Evolutionary conservation across 1,284 basidiomycete genomes (phyloP).

Genomic region (Athelia psychrophila): DNA sequence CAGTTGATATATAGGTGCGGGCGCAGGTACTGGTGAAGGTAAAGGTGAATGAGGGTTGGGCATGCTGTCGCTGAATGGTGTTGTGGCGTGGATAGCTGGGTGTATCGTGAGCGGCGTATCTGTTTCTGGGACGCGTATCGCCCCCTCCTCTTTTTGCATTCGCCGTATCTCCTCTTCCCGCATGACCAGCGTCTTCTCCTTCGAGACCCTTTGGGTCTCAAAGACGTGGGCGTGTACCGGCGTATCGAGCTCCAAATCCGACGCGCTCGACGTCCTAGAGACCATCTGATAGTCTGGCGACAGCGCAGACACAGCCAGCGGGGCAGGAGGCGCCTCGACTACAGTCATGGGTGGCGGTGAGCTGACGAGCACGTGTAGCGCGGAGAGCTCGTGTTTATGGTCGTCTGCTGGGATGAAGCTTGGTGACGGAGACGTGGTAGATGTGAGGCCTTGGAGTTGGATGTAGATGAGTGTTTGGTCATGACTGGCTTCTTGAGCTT

Average conservation of each 20-base stretch:
- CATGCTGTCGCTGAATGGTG: neutral
- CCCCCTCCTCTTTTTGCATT: neutral
- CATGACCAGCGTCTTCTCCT: neutral
- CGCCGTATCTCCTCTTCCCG: neutral
- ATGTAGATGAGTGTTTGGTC: constrained; percentile 48
- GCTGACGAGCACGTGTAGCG: neutral
- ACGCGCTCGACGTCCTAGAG: too few relatives aligned
- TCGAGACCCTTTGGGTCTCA: neutral
- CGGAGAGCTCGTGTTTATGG: constrained; percentile 6
- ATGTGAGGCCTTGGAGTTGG: constrained; percentile 3
- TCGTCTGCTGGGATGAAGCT: constrained; percentile 11
- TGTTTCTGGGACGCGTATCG: neutral
- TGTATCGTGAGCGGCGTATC: too few relatives aligned
- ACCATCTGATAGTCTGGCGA: too few relatives aligned
- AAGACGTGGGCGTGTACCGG: neutral
- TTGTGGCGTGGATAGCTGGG: too few relatives aligned
- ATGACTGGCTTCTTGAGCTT: constrained; percentile 81
- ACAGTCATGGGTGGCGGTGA: neutral
- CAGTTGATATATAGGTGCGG: neutral
- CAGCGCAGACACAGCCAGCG: neutral
- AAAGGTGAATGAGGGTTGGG: neutral
- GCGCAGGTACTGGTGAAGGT: neutral
- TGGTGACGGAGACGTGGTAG: constrained; percentile 8
- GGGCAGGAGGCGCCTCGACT: neutral
- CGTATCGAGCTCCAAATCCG: too few relatives aligned